Percentiles rank a stretch among this genome's conserved stretches.
These are phyloP conservation scores for Myxozyma melibiosi DNA, from an alignment of 805 yeast genomes.

Conservation along the genomic window DNA sequence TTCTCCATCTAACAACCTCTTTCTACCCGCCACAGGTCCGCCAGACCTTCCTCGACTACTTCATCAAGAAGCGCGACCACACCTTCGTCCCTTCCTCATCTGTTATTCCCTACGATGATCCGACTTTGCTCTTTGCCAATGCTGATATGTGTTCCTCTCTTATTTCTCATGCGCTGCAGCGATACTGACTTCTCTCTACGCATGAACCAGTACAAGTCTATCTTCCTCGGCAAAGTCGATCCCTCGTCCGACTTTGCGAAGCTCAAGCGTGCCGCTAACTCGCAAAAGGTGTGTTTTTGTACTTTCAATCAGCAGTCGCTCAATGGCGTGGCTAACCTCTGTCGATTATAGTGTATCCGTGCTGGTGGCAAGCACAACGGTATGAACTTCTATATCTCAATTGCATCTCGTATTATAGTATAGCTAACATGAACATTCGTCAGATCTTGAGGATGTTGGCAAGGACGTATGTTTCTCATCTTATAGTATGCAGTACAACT, in stretches of 20 bases:
- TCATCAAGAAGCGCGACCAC: constrained; percentile 64
- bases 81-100: constrained; percentile 89
- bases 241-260: constrained; percentile 85
- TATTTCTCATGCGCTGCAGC: neutral
- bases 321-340: neutral
- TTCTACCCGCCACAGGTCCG: constrained; percentile 55
- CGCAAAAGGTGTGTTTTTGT: constrained; percentile 61
- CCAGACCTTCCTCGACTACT: constrained; percentile 80
- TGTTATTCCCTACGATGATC: constrained; percentile 97
- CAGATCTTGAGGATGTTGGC: constrained; percentile 96
- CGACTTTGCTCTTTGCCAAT: constrained; percentile 92
- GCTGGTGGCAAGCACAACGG: constrained; percentile 95
- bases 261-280: constrained; percentile 87
- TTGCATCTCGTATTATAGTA: neutral
- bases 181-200: constrained; percentile 19
- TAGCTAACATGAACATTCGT: neutral
- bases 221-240: constrained; percentile 94
- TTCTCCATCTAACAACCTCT: too few relatives aligned
- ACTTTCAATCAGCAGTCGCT: neutral
- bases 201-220: constrained; percentile 98
- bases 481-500: neutral
- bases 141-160: constrained; percentile 61
- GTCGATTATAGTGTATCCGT: constrained; percentile 67
- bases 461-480: constrained; percentile 61
- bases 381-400: constrained; percentile 4